Evolutionary conservation across 176 grass and related monocot genomes (phyloP), one percentile per base, ranked within the genome.

Genomic region (Melocanna baccifera): DNA sequence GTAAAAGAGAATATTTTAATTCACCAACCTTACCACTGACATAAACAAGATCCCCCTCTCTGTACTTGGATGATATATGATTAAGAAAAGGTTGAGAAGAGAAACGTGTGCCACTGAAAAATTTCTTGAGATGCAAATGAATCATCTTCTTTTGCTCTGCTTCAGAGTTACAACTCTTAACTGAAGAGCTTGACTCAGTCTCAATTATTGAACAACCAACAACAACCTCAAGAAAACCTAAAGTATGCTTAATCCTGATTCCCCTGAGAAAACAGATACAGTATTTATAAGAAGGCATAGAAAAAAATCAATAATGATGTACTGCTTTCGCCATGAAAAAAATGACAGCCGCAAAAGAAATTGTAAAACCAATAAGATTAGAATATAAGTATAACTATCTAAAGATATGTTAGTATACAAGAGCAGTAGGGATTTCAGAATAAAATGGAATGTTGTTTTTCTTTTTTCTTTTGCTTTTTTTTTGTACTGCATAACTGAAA

Each of bases 11-110:
- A 57, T 61, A 71, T 23, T 67, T 70, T 70, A 55, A 28, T 81
- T 84, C 81, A 92, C 96, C 86, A 82, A 98, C 96, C 91, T 95
- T 95, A 90, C 96, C 96, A 74, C 91, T 98, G 83, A 95, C 89
- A 92, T 93, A 89, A 71, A 93, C 92, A 73, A 83, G 83, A 90
- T 92, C 96, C 62, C 96, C 96, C 73, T 98, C 83, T 71, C 65
- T 93, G 83, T 95, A 91, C 59, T 92, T 93, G 67, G 91, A 94
- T 73, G 92, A 78, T 7, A 98, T 89, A 81, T 67, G 83, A 56
- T 84, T 88, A 81, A 98, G 91, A 92, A 93, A 88, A 88, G 55
- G 48, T 32, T 84, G 82, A 73, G 70, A 83, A 39, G 91, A 88
- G 73, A 93, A 95, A 48, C 93, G 79, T 72, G 41, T 85, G 62